A percentile compares a stretch with the other conserved stretches of the same genome.
Conservation (phyloP, 208 protist species). For the Spongospora subterranea region DNA sequence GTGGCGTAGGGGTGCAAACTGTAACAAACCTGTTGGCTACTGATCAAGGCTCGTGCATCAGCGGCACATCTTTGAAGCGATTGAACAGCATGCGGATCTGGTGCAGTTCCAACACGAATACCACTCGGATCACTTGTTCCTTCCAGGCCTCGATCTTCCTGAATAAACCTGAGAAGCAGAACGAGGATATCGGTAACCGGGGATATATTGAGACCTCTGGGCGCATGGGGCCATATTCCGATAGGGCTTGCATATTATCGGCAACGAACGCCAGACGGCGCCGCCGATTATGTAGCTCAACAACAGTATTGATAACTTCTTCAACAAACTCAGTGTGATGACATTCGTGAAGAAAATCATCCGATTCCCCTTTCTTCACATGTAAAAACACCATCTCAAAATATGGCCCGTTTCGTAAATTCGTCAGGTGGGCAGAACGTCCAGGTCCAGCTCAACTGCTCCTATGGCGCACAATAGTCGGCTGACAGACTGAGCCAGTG, state of each 20-base stretch:
- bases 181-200: not conserved
- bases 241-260: slow-evolving; percentile 4
- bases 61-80: not conserved
- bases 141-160: slow-evolving; percentile 1
- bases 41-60: not conserved
- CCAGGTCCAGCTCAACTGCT: no score
- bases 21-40: slow-evolving; percentile 1
- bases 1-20: no score
- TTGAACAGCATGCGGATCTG: not conserved
- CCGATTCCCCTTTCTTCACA: not conserved
- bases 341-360: slow-evolving; percentile 42
- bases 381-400: slow-evolving; percentile 12
- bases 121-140: not conserved
- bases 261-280: not conserved
- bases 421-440: no score
- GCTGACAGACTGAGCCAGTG: no score
- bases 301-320: not conserved
- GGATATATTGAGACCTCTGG: not conserved
- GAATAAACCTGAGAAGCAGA: not conserved
- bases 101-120: not conserved
- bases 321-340: not conserved
- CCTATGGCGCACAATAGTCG: no score
- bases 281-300: slow-evolving; percentile 15
- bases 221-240: slow-evolving; percentile 43
- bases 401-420: no score